Evolutionary conservation across 768 basidiomycete species (phyloP).

Genomic region (Tubosaeta sp.): DNA sequence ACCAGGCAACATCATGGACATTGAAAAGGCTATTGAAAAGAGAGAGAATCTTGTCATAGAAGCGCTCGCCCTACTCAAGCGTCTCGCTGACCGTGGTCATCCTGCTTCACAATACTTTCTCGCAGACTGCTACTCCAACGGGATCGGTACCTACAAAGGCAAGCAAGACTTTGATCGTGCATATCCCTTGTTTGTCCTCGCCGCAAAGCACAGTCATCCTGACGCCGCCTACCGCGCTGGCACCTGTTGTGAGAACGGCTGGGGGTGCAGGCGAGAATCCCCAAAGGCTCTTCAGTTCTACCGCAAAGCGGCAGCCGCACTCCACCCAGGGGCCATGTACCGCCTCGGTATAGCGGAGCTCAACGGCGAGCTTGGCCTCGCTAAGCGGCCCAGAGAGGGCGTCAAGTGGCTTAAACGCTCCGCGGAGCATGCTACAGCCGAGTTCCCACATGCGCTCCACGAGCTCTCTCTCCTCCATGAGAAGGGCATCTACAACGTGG

Average conservation of each 20-base stretch:
- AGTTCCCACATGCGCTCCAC: constrained; percentile 95
- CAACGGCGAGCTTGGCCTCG: constrained; percentile 87
- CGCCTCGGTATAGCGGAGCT: constrained; percentile 94
- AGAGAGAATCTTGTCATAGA: constrained; percentile 87
- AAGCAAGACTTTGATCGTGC: constrained; percentile 97
- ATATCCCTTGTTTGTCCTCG: constrained; percentile 91
- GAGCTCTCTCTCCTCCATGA: constrained; percentile 93
- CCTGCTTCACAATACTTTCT: constrained; percentile 95
- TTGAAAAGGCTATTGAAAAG: constrained; percentile 76
- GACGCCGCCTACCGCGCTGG: constrained; percentile 95
- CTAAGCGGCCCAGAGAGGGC: constrained; percentile 88
- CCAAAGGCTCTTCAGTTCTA: constrained; percentile 91
- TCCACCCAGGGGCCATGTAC: constrained; percentile 95
- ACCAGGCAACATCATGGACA: constrained; percentile 70
- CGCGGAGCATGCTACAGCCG: constrained; percentile 89
- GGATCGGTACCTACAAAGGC: constrained; percentile 87
- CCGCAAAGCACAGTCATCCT: constrained; percentile 95
- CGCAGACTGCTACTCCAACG: constrained; percentile 97
- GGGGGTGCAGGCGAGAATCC: constrained; percentile 92
- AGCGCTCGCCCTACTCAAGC: constrained; percentile 81
- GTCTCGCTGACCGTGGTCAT: constrained; percentile 91
- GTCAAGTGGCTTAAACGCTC: constrained; percentile 99
- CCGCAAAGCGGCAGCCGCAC: constrained; percentile 86
- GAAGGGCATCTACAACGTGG: constrained; percentile 95
- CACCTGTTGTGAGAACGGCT: constrained; percentile 98